Percentiles rank a stretch among this genome's conserved stretches.
These are phyloP conservation scores for Trichoderma atrobrunneum DNA, from an alignment of 2,329 filamentous ascomycete species.

Conservation along the genomic window DNA sequence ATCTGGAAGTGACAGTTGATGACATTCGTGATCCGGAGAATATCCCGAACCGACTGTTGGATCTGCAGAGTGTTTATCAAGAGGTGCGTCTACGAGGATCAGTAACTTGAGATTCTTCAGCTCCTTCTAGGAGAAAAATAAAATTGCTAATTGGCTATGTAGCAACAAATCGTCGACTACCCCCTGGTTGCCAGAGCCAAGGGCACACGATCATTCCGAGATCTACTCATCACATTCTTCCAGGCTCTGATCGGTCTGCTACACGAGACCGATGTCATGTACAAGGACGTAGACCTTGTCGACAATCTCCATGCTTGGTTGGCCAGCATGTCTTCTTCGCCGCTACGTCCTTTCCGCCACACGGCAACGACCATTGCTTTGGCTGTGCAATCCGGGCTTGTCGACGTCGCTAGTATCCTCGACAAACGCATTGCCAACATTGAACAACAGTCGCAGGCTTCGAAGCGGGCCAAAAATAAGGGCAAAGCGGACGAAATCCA, in stretches of 20 bases:
- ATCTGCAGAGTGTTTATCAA: slow-evolving; percentile 87
- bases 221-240: slow-evolving; percentile 76
- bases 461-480: slow-evolving; percentile 74
- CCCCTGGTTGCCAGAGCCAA: slow-evolving; percentile 82
- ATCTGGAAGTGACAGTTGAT: slow-evolving; percentile 71
- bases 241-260: slow-evolving; percentile 70
- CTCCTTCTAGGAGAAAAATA: slow-evolving; percentile 22
- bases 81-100: slow-evolving; percentile 46
- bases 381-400: slow-evolving; percentile 74
- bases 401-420: slow-evolving; percentile 67
- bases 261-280: slow-evolving; percentile 78
- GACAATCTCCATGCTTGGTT: slow-evolving; percentile 92
- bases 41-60: slow-evolving; percentile 70
- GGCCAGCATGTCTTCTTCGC: slow-evolving; percentile 83
- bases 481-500: slow-evolving; percentile 71
- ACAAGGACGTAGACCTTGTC: slow-evolving; percentile 71
- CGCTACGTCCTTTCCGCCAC: slow-evolving; percentile 86
- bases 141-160: slow-evolving; percentile 22
- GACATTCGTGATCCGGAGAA: slow-evolving; percentile 91
- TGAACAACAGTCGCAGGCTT: slow-evolving; percentile 74
- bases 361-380: slow-evolving; percentile 85
- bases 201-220: slow-evolving; percentile 72
- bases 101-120: not conserved
- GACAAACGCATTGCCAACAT: slow-evolving; percentile 71
- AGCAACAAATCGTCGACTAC: slow-evolving; percentile 83